Conservation (phyloP, 768 basidiomycete genomes). For the Dacryopinax primogenitus region DNA sequence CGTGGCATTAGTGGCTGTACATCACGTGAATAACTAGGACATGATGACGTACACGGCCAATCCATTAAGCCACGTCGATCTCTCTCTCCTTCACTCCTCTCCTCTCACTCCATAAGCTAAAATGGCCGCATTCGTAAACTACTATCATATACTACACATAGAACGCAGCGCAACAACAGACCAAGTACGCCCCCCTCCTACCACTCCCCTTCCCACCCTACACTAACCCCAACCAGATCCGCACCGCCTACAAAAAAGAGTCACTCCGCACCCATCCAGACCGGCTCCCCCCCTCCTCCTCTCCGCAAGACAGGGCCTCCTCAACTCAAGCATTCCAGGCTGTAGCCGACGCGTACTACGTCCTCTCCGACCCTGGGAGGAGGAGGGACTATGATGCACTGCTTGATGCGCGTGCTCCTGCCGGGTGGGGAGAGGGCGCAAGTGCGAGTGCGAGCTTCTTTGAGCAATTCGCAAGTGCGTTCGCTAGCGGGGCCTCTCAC, state of each 20-base stretch:
- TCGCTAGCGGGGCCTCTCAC: background rate
- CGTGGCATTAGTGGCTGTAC: too few relatives aligned
- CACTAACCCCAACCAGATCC: conserved; percentile 26
- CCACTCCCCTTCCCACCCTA: background rate
- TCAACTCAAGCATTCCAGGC: conserved; percentile 83
- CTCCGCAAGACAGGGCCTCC: conserved; percentile 49
- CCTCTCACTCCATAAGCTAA: background rate
- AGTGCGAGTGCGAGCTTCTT: conserved; percentile 20
- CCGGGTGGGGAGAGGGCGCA: conserved; percentile 20
- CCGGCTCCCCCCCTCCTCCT: conserved; percentile 50
- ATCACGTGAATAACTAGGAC: too few relatives aligned
- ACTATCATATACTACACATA: conserved; percentile 52
- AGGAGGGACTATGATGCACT: conserved; percentile 30
- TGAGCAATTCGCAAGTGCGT: background rate
- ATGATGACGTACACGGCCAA: too few relatives aligned
- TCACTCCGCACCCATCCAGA: conserved; percentile 87
- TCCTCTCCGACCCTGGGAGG: conserved; percentile 60
- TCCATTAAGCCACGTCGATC: too few relatives aligned
- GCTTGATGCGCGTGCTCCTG: conserved; percentile 59
- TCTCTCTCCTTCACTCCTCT: too few relatives aligned
- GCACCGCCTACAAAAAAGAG: conserved; percentile 67
- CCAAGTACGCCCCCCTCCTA: conserved; percentile 26
- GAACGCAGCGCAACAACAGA: conserved; percentile 48
- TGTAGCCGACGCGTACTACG: conserved; percentile 89
- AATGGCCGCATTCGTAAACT: conserved; percentile 28